phyloP scores from a whole-genome alignment of 345 rosid genomes.

The Mercurialis annua region DNA sequence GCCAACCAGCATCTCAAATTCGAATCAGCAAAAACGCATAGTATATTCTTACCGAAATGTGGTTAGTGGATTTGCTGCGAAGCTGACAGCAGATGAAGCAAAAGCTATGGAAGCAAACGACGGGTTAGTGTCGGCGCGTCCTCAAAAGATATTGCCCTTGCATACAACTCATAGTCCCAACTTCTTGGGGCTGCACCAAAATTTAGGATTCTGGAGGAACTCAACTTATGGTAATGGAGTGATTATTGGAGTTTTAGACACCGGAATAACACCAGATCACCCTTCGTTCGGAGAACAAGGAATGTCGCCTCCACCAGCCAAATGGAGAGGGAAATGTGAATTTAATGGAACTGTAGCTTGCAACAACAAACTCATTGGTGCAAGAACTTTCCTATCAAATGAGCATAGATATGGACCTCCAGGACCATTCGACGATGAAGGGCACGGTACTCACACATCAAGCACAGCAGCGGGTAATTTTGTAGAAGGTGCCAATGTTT shows the following conservation, averaged over 20 bases:
- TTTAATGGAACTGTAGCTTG: conserved; percentile 19
- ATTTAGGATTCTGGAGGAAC: conserved; percentile 12
- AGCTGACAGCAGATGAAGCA: conserved; percentile 46
- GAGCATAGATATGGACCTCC: background rate
- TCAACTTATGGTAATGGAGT: conserved; percentile 26
- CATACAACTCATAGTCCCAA: conserved; percentile 27
- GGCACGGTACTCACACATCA: conserved; percentile 26
- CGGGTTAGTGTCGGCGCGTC: conserved; percentile 38
- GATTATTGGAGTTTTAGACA: conserved; percentile 25
- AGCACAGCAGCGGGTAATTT: conserved; percentile 51
- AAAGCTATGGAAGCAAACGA: conserved; percentile 34
- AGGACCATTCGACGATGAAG: conserved; percentile 17
- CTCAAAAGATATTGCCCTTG: conserved; percentile 23
- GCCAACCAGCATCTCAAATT: conserved; percentile 20
- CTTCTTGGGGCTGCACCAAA: conserved; percentile 25
- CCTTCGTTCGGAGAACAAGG: conserved; percentile 28
- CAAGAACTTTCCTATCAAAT: conserved; percentile 12
- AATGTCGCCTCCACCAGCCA: conserved; percentile 22
- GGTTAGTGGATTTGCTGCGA: conserved; percentile 50
- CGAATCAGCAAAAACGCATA: conserved; percentile 24
- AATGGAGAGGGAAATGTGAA: conserved; percentile 33
- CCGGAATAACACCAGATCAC: conserved; percentile 25
- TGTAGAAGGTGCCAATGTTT: conserved; percentile 26
- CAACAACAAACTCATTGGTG: conserved; percentile 31
- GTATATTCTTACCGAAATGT: conserved; percentile 37